phyloP scores from a whole-genome alignment of 169 alveolate genomes.

The Eimeria acervulina region DNA sequence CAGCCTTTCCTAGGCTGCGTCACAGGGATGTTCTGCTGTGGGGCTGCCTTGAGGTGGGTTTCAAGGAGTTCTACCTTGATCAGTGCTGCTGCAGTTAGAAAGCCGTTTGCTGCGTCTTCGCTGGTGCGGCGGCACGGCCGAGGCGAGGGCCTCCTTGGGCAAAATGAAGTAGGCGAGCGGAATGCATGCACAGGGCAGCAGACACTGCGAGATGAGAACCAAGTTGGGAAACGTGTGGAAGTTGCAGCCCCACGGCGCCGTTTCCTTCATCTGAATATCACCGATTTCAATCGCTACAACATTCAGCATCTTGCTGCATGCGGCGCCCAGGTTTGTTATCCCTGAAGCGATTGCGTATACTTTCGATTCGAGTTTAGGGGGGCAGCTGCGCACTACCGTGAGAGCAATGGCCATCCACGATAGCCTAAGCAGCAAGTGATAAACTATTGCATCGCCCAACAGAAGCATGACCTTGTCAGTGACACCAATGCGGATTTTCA shows the following conservation, averaged over 20 bases:
- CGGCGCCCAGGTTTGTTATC: slow-evolving; percentile 68
- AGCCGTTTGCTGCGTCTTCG: not conserved
- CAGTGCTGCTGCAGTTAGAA: not conserved
- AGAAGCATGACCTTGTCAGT: slow-evolving; percentile 78
- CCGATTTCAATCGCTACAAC: slow-evolving; percentile 60
- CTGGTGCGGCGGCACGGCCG: slow-evolving; percentile 26
- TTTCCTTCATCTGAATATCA: slow-evolving; percentile 16
- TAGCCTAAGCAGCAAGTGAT: slow-evolving; percentile 72
- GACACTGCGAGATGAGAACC: slow-evolving; percentile 70
- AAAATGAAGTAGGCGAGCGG: slow-evolving; percentile 82
- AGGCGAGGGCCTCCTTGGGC: slow-evolving; percentile 55
- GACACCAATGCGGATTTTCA: slow-evolving; percentile 71
- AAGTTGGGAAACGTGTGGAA: slow-evolving; percentile 65
- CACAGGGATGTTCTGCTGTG: not conserved
- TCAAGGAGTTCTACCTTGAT: not conserved
- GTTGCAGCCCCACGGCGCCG: slow-evolving; percentile 51
- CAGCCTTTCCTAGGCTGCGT: not conserved
- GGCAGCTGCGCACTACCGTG: slow-evolving; percentile 69
- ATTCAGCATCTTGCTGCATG: slow-evolving; percentile 65
- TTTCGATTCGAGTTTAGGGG: slow-evolving; percentile 54
- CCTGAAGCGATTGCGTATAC: slow-evolving; percentile 79
- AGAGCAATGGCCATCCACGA: slow-evolving; percentile 77
- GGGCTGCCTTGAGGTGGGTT: not conserved
- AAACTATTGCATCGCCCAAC: slow-evolving; percentile 82
- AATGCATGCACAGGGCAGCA: slow-evolving; percentile 72